Evolutionary conservation across 768 basidiomycete species (phyloP).

Genomic region (Russula virescens): DNA sequence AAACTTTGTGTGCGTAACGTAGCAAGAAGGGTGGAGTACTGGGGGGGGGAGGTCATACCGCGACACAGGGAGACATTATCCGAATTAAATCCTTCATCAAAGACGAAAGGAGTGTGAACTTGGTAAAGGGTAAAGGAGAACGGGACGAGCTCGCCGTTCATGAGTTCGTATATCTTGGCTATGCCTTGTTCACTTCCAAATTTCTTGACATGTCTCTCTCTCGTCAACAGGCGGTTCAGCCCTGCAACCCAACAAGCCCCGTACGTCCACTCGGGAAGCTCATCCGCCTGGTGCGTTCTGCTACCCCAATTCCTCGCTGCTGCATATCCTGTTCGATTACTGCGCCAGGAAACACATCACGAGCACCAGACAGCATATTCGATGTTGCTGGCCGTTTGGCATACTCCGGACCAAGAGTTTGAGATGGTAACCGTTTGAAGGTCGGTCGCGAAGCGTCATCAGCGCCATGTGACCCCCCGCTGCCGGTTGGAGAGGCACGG

Average conservation of each 20-base stretch:
- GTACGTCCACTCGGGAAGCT: conserved; percentile 21
- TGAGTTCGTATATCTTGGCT: not conserved
- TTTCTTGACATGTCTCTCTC: not conserved
- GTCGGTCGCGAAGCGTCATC: conserved; percentile 44
- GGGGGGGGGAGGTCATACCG: no score
- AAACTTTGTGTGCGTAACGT: not conserved
- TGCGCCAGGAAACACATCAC: conserved; percentile 8
- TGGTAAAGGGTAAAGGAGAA: not conserved
- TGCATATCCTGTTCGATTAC: not conserved
- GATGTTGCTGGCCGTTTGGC: conserved; percentile 39
- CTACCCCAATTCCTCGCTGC: not conserved
- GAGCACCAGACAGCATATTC: not conserved
- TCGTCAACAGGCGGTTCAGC: not conserved
- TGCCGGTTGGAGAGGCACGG: conserved; percentile 22
- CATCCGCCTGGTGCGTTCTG: conserved; percentile 23
- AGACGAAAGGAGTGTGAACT: not conserved
- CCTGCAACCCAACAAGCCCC: conserved; percentile 7
- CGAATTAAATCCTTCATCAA: conserved; percentile 2
- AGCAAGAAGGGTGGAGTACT: conserved; percentile 1
- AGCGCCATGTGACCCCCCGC: conserved; percentile 26
- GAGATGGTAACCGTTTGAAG: conserved; percentile 69
- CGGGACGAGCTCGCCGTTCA: not conserved
- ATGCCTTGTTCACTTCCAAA: not conserved
- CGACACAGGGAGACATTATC: not conserved
- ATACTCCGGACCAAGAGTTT: conserved; percentile 58